Evolutionary conservation across 2,329 filamentous ascomycete genomes (phyloP), one percentile per base, ranked within the genome.

Genomic region (Colletotrichum acutatum): DNA sequence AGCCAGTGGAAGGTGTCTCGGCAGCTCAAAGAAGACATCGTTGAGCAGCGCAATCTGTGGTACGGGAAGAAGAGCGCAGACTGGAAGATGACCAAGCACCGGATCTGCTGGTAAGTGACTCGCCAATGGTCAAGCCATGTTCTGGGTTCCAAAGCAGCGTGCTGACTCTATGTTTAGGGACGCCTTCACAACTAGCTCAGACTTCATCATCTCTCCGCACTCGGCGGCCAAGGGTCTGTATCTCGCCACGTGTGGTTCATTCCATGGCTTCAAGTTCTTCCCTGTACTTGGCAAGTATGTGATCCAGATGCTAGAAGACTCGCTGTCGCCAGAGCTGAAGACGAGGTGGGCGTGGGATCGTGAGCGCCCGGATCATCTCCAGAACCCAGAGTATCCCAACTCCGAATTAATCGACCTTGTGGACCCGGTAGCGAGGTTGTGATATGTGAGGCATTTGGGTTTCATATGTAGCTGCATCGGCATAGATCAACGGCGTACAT

Each of bases 231-330:
- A 78, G 60, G 90, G 90, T 26, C 81, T 93, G 0, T 92, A 88
- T 76, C 77, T 94, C 1, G 91, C 90, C 0, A 90, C 89, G 0
- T 90, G 90, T 14, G 91, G 91, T 7, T 92, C 90, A 0, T 92
- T 92, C 76, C 91, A 93, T 79, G 88, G 89, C 19, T 93, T 87
- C 84, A 93, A 93, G 80, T 92, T 93, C 80, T 86, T 93, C 70
- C 91, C 91, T 0, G 86, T 89, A 3, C 86, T 92, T 30, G 91
- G 91, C 5, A 88, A 87, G 75, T 93, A 93, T 75, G 84, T 91
- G 32, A 78, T 86, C n/a, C 86, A 89, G 76, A 88, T 88, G 90
- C 80, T 85, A 8, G 86, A 86, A 76, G 86, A 80, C 14, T 74
- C 79, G 16, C 78, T 90, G 22, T 79, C 82, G 7, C 76, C 83